Conservation (phyloP, 345 rosid species). For the Excoecaria cochinchinensis region DNA sequence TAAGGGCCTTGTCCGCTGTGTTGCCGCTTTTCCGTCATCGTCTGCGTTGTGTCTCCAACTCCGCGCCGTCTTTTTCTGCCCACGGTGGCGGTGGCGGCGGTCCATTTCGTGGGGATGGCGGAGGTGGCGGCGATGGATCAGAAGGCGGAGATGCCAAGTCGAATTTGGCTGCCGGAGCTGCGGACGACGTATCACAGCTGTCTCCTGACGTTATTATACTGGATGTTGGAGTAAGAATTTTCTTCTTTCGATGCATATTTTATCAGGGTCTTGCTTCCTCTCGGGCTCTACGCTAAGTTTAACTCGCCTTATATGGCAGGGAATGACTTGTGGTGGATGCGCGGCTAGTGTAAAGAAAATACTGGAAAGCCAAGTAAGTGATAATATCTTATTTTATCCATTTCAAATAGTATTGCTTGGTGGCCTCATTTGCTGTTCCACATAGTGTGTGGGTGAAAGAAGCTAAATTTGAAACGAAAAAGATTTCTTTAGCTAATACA, state of each 20-base stretch:
- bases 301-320: slow-evolving; percentile 38
- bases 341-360: slow-evolving; percentile 94
- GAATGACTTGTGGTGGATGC: slow-evolving; percentile 99
- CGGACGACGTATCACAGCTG: slow-evolving; percentile 43
- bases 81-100: slow-evolving; percentile 41
- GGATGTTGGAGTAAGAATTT: slow-evolving; percentile 74
- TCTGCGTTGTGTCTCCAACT: slow-evolving; percentile 48
- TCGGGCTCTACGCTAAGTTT: not conserved
- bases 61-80: slow-evolving; percentile 51
- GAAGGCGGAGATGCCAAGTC: slow-evolving; percentile 59
- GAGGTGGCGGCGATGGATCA: slow-evolving; percentile 49
- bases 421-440: not conserved
- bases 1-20: slow-evolving; percentile 11
- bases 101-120: slow-evolving; percentile 14
- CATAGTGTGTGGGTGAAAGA: not conserved
- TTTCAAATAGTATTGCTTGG: not conserved
- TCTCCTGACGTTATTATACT: slow-evolving; percentile 76
- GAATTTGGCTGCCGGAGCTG: slow-evolving; percentile 44
- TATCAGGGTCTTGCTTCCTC: not conserved
- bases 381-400: not conserved
- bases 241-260: not conserved
- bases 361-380: slow-evolving; percentile 79
- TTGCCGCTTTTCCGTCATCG: slow-evolving; percentile 41
- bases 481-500: not conserved
- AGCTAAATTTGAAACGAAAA: not conserved